Evolutionary conservation across 108 stramenopile species (phyloP).

Genomic region (Aureococcus anophagefferens): DNA sequence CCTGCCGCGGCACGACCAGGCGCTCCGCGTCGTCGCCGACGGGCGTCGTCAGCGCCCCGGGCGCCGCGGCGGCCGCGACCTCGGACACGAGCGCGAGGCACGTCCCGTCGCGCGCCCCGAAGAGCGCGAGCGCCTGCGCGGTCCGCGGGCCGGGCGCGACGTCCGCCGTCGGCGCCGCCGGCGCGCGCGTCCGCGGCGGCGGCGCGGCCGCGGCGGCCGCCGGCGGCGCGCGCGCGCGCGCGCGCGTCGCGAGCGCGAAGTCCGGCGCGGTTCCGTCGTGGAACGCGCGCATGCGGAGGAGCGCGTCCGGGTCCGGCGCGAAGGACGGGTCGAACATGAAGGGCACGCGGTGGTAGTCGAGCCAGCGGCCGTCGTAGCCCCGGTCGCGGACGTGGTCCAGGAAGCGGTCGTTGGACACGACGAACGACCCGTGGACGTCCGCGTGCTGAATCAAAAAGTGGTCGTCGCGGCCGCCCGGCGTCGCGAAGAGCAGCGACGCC

Average conservation of each 20-base stretch:
- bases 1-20: background rate
- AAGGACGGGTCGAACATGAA: slow-evolving; percentile 3
- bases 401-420: background rate
- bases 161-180: background rate
- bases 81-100: background rate
- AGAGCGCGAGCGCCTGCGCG: background rate
- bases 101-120: background rate
- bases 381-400: background rate
- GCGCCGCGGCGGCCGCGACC: background rate
- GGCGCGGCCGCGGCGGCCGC: background rate
- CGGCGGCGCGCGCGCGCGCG: background rate
- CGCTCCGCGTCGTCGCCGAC: background rate
- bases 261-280: background rate
- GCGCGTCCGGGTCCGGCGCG: background rate
- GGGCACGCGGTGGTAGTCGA: background rate
- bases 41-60: background rate
- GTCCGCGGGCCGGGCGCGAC: background rate
- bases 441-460: background rate
- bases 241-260: background rate
- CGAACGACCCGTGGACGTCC: background rate
- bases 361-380: background rate
- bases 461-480: background rate
- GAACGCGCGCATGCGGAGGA: background rate
- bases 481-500: background rate
- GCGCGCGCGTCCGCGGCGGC: background rate